phyloP scores from a whole-genome alignment of 495 filamentous ascomycete species.

The Aspergillus bertholletiae region DNA sequence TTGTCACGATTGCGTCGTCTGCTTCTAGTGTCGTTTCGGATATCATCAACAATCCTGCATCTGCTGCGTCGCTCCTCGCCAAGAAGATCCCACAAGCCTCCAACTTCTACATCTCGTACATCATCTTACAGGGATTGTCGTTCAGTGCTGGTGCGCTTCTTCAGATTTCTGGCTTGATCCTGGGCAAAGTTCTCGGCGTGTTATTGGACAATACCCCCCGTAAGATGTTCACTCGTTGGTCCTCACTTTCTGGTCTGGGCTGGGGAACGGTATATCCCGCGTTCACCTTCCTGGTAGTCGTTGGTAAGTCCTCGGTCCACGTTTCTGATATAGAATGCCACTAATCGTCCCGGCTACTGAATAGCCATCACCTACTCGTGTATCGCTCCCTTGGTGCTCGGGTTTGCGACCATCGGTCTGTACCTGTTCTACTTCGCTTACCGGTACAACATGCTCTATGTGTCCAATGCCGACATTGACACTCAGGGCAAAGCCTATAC shows the following conservation, averaged over 20 bases:
- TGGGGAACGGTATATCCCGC: conserved; percentile 90
- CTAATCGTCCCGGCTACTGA: conserved; percentile 2
- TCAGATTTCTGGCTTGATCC: conserved; percentile 71
- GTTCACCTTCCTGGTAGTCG: conserved; percentile 80
- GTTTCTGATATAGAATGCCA: neutral
- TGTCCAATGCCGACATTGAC: conserved; percentile 79
- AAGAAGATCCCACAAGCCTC: conserved; percentile 73
- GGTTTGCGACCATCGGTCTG: conserved; percentile 80
- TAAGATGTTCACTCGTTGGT: conserved; percentile 68
- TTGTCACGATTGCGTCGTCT: conserved; percentile 75
- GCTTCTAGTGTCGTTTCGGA: conserved; percentile 49
- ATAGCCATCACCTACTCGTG: conserved; percentile 79
- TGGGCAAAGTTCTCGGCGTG: conserved; percentile 75
- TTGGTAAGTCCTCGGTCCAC: conserved; percentile 41
- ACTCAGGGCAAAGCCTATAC: conserved; percentile 88
- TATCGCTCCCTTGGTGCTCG: conserved; percentile 87
- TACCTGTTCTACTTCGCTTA: conserved; percentile 89
- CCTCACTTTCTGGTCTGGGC: conserved; percentile 57
- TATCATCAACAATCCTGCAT: conserved; percentile 61
- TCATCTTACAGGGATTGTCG: conserved; percentile 89
- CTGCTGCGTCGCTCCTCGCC: conserved; percentile 64
- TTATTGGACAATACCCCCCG: conserved; percentile 71
- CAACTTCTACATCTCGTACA: conserved; percentile 95
- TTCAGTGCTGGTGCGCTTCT: conserved; percentile 72
- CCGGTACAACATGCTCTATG: conserved; percentile 93